Base-by-base conservation (phyloP, 2,329 filamentous ascomycete genomes). In the Sporothrix pallida region DNA sequence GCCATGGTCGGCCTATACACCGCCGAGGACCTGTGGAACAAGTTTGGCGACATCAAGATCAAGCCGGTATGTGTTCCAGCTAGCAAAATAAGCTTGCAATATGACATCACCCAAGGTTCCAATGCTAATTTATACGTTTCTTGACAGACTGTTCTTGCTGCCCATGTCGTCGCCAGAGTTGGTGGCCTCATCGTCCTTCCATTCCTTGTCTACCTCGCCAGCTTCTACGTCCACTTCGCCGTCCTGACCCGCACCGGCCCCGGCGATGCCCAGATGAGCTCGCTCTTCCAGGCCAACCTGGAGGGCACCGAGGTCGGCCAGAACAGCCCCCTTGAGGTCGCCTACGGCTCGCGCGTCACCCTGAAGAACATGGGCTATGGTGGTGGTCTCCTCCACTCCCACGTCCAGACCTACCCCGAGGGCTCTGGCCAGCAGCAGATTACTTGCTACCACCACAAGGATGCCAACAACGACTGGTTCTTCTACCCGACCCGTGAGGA, bases 331-430 rank as follows among this genome's bases (percentile, higher is more conserved):
- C 88, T 99, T 17, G 96, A 99, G 81, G 87, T 99, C 77, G 95
- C 94, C 5, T 87, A 92, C 76, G 96, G 97, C 37, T 99, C 96
- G 50, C 90, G 92, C 74, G 93, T 92, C 9, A 99, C 96, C 0
- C 86, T 99, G 77, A 99, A 99, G 88, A 99, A 99, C 82, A 99
- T 98, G 96, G 96, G 96, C 46, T 99, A 99, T 79, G 96, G 96
- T 75, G 96, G 96, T 80, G 96, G 96, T 81, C 90, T 99, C 50
- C 90, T 98, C 63, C 95, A 98, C 84, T 98, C 95, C 58, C 96
- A 98, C 86, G 89, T 98, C 75, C 95, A 98, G 84, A 98, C 94
- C 9, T 98, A 94, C 81, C 95, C 95, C 0, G 95, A 98, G 80
- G 96, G 95, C 46, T 98, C 96, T 52, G 85, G 85, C 71, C 96